Percentiles rank a stretch among this genome's conserved stretches.
Conservation (phyloP, 2,329 filamentous ascomycete genomes). For the Lasiodiplodia citricola region DNA sequence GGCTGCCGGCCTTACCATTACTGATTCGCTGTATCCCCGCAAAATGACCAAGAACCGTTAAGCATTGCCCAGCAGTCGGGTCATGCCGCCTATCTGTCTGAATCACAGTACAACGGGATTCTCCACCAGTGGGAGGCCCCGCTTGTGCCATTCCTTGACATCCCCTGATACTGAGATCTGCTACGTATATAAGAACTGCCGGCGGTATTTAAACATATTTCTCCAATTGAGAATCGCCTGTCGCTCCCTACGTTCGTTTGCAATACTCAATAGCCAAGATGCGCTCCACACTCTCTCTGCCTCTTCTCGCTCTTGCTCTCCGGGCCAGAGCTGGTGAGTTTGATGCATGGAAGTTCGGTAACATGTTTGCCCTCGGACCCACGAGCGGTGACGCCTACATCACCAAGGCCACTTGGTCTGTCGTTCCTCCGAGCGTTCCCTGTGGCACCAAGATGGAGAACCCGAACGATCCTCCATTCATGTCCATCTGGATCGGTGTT, state of each 20-base stretch:
- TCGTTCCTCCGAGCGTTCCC: neutral
- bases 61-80: no score
- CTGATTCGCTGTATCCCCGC: neutral
- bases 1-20: neutral
- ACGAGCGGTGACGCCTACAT: conserved; percentile 14
- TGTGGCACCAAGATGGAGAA: neutral
- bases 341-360: conserved; percentile 23
- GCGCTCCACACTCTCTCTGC: neutral
- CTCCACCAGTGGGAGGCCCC: no score
- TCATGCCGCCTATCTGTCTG: no score
- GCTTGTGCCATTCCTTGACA: no score
- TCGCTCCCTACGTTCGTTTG: no score
- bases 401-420: conserved; percentile 23
- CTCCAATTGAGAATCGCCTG: neutral
- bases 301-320: neutral
- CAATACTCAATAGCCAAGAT: neutral
- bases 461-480: neutral
- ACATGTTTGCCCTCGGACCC: conserved; percentile 24
- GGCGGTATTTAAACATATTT: neutral
- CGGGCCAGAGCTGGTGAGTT: neutral
- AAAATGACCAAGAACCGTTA: no score
- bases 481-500: conserved; percentile 25
- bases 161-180: no score
- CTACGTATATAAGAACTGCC: neutral
- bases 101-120: no score